These are phyloP conservation scores for Chernovozyma sophiae-reginae DNA, from an alignment of 1,139 yeast species.

Conservation along the genomic window DNA sequence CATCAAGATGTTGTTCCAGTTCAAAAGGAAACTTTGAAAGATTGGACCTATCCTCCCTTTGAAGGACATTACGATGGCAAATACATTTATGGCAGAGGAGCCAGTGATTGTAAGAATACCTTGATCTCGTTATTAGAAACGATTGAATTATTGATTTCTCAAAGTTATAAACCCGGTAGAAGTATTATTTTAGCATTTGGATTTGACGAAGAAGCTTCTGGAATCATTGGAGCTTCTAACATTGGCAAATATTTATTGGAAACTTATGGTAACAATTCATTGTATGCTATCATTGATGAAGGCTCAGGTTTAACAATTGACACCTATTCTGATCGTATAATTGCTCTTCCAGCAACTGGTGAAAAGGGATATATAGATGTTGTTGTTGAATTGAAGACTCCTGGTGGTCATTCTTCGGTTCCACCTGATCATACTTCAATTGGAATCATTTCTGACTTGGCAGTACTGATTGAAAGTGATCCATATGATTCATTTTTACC, in stretches of 20 bases:
- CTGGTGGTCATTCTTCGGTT: constrained; percentile 44
- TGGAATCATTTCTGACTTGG: constrained; percentile 41
- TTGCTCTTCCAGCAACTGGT: constrained; percentile 37
- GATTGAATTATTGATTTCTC: constrained; percentile 29
- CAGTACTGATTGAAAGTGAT: constrained; percentile 32
- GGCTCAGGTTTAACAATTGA: constrained; percentile 33
- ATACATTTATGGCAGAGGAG: constrained; percentile 38
- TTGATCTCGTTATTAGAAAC: constrained; percentile 37
- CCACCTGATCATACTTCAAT: constrained; percentile 47
- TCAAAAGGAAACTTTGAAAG: constrained; percentile 48
- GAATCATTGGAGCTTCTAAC: constrained; percentile 31
- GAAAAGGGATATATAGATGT: constrained; percentile 42
- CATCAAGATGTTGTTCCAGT: constrained; percentile 88
- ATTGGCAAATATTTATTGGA: constrained; percentile 27
- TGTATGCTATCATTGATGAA: constrained; percentile 42
- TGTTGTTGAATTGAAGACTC: constrained; percentile 30
- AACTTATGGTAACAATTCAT: constrained; percentile 29
- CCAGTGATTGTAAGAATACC: constrained; percentile 39
- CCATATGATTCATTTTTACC: constrained; percentile 32
- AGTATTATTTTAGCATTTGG: constrained; percentile 41
- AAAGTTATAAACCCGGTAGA: constrained; percentile 31
- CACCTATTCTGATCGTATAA: constrained; percentile 24
- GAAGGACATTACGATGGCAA: constrained; percentile 63
- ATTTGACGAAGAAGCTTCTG: constrained; percentile 43
- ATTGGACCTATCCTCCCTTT: constrained; percentile 72